Percentiles rank a stretch among this genome's conserved stretches.
Evolutionary conservation across 1,284 basidiomycete species (phyloP).

Genomic region (Pyrrhoderma lamaoense): DNA sequence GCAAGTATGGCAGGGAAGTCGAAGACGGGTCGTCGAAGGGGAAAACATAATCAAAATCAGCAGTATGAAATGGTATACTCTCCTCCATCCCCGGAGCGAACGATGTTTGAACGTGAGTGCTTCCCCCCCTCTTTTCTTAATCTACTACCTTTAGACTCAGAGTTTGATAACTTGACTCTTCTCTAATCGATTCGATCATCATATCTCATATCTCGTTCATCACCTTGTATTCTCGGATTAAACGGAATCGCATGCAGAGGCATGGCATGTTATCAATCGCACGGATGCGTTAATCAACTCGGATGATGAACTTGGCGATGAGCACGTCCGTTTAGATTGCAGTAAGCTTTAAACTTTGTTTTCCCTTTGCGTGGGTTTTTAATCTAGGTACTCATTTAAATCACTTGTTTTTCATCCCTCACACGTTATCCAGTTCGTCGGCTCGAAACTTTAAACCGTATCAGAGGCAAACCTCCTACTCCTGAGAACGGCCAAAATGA

Average conservation of each 20-base stretch:
- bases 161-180: too few relatives aligned
- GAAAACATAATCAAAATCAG: neutral
- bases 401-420: neutral
- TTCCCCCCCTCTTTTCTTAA: conserved; percentile 10
- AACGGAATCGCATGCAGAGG: too few relatives aligned
- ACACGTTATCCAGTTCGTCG: conserved; percentile 37
- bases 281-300: conserved; percentile 64
- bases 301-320: conserved; percentile 60
- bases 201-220: too few relatives aligned
- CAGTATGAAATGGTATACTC: neutral
- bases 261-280: conserved; percentile 57
- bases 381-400: neutral
- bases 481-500: conserved; percentile 21
- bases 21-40: neutral
- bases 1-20: neutral
- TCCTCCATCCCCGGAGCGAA: conserved; percentile 24
- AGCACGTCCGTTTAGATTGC: conserved; percentile 56
- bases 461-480: conserved; percentile 36
- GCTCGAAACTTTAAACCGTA: conserved; percentile 38
- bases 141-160: neutral
- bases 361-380: neutral
- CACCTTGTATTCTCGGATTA: too few relatives aligned
- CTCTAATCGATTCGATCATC: too few relatives aligned
- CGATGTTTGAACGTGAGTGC: conserved; percentile 30
- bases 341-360: conserved; percentile 34